phyloP scores from a whole-genome alignment of 1,284 basidiomycete genomes.

The Puccinia coronata region DNA sequence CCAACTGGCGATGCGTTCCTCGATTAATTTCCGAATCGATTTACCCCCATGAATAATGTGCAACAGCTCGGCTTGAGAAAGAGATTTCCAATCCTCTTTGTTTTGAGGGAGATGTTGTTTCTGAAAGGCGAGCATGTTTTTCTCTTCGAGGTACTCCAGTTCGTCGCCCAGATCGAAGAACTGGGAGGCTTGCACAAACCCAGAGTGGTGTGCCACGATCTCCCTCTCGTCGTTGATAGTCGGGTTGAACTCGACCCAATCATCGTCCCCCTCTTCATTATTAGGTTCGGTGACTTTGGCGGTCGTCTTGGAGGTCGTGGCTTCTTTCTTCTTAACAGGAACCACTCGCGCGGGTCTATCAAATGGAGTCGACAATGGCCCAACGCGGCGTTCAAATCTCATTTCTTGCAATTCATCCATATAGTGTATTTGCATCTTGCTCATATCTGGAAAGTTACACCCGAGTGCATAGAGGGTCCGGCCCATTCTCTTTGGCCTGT shows the following conservation, averaged over 20 bases:
- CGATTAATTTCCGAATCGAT: constrained; percentile 39
- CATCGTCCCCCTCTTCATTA: not conserved
- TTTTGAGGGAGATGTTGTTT: not conserved
- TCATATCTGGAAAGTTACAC: constrained; percentile 43
- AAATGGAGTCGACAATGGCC: constrained; percentile 3
- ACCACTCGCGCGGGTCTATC: constrained; percentile 13
- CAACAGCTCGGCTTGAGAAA: not conserved
- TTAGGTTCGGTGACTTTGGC: not conserved
- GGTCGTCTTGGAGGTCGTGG: not conserved
- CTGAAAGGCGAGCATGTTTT: constrained; percentile 24
- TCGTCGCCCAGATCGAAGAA: constrained; percentile 43
- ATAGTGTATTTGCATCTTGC: constrained; percentile 33
- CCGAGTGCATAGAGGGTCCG: constrained; percentile 45
- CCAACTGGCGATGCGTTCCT: constrained; percentile 30
- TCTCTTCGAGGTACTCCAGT: constrained; percentile 40
- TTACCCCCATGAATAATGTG: constrained; percentile 21
- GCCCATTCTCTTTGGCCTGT: constrained; percentile 11
- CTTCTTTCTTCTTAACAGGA: not conserved
- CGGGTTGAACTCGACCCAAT: constrained; percentile 50
- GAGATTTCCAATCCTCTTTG: not conserved
- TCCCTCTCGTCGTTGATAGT: constrained; percentile 37
- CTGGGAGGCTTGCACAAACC: constrained; percentile 10
- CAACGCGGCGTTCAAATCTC: not conserved
- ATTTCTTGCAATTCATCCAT: constrained; percentile 29
- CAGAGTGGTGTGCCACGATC: constrained; percentile 15